These are phyloP conservation scores for Thuidium tamariscinum DNA, from an alignment of 225 moss, liverwort and hornwort genomes.

Conservation along the genomic window DNA sequence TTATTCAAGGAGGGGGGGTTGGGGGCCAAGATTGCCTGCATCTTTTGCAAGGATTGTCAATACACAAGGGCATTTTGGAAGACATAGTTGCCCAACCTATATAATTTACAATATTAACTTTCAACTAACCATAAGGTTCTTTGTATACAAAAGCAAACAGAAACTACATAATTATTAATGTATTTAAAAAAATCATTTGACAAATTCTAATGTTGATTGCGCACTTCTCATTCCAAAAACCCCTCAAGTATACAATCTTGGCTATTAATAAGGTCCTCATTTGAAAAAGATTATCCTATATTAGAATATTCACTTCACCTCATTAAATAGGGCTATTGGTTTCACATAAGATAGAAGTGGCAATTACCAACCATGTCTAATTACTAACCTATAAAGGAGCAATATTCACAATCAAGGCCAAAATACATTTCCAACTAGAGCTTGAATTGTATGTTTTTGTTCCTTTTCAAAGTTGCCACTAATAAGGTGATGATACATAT, in stretches of 20 bases:
- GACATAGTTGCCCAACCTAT: neutral
- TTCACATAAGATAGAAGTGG: no score
- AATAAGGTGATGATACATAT: no score
- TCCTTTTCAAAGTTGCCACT: no score
- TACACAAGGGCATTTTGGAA: no score
- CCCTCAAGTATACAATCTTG: neutral
- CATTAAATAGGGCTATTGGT: neutral
- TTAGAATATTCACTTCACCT: neutral
- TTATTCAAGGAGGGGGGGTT: no score
- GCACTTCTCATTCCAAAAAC: neutral
- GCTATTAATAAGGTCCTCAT: neutral
- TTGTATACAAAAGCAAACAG: neutral
- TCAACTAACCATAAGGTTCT: neutral
- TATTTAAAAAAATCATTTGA: neutral
- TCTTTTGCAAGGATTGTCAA: no score
- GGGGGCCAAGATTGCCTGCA: no score
- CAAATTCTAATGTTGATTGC: accelerated
- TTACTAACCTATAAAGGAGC: no score
- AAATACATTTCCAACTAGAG: no score
- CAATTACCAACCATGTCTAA: no score
- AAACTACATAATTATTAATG: neutral
- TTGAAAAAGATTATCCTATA: neutral
- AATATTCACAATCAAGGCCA: no score
- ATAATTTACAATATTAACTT: neutral
- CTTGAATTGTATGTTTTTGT: no score